Base-by-base conservation (phyloP, 2,329 filamentous ascomycete species). In the Cladobotryum protrusum region DNA sequence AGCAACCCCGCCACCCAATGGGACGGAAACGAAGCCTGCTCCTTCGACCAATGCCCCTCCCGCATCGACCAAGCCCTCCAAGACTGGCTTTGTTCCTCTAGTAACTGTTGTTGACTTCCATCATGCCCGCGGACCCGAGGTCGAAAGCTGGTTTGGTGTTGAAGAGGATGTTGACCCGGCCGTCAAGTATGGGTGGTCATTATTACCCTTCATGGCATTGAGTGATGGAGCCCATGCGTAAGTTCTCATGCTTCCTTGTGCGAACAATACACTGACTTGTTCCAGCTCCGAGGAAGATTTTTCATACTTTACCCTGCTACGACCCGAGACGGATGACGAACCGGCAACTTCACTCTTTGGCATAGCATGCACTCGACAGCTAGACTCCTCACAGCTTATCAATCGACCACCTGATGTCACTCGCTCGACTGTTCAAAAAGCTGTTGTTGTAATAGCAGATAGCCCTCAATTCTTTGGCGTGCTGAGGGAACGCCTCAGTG, bases 391-490 rank as follows among this genome's bases (percentile, higher is more conserved):
- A 13, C 76, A 84, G 60, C 76, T 99, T 55, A 78, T 89, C 57
- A 83, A 88, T 63, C 82, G 89, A 24, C 87, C 90, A 0, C 75
- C 86, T 45, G 92, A 97, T 51, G 93, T 99, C 46, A 99, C 93
- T n/a, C 81, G 93, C 54, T 96, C 89, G 53, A 96, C 93, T 1
- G 93, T 99, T 39, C 93, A 99, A 67, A 99, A 99, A 73, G 93
- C 92, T 13, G 90, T 99, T 3, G 92, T 99, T 42, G 90, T 96
- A 49, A 89, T 99, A 59, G 90, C 89, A 48, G 89, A 96, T 68
- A 89, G 83, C 55, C 93, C 93, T 8, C 87, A 93, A 63, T 83
- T 83, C 61, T 95, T 99, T 67, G 91, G 90, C 49, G 87, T 93
- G 72, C 73, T 99, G 65, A 84, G 92, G 61, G 89, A 97, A 69